Conservation (phyloP, 1,284 basidiomycete genomes). For the Stereum hirsutum region DNA sequence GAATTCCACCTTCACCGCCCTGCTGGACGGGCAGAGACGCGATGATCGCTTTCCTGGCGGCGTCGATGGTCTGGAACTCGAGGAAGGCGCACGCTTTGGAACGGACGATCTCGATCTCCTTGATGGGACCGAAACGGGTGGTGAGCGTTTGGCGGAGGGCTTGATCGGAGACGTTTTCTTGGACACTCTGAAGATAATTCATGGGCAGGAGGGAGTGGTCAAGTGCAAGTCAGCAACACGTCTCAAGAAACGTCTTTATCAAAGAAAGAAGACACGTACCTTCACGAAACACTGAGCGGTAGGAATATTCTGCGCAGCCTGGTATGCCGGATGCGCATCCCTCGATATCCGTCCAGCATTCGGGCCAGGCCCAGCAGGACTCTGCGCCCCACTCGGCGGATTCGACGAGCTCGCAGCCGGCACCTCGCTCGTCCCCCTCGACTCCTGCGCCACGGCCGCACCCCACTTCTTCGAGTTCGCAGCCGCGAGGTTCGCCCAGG, state of each 20-base stretch:
- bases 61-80: constrained; percentile 76
- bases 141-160: constrained; percentile 53
- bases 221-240: neutral
- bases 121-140: constrained; percentile 76
- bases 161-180: constrained; percentile 62
- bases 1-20: constrained; percentile 87
- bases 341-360: constrained; percentile 21
- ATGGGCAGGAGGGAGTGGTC: constrained; percentile 1
- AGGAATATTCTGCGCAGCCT: constrained; percentile 52
- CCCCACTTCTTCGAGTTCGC: constrained; percentile 76
- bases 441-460: constrained; percentile 62
- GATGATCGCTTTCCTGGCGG: constrained; percentile 79
- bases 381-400: constrained; percentile 35
- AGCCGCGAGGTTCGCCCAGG: constrained; percentile 89
- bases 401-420: constrained; percentile 32
- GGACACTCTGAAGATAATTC: constrained; percentile 70
- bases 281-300: constrained; percentile 85
- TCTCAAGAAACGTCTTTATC: constrained; percentile 2
- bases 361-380: constrained; percentile 33
- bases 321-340: constrained; percentile 33
- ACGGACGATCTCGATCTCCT: constrained; percentile 85
- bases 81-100: constrained; percentile 91
- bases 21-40: constrained; percentile 53
- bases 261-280: constrained; percentile 30
- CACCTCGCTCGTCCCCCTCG: constrained; percentile 61